Conservation (phyloP, 495 filamentous ascomycete species). For the Gamarada debralockiae region DNA sequence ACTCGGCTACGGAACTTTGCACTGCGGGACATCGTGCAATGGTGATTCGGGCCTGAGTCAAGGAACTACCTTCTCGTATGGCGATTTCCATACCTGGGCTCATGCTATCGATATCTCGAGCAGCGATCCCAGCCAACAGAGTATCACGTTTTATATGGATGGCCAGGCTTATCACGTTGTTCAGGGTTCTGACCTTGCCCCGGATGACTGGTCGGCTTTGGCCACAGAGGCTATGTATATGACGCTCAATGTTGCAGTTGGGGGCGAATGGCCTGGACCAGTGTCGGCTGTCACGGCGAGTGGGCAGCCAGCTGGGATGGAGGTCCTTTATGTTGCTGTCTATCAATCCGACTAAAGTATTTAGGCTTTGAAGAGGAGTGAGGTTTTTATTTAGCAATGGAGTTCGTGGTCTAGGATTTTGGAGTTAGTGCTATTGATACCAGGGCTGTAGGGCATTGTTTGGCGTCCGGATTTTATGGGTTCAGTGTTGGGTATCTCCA, state of each 20-base stretch:
- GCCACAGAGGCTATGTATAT: slow-evolving; percentile 36
- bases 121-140: slow-evolving; percentile 36
- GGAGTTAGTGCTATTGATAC: too few relatives aligned
- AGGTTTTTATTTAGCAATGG: too few relatives aligned
- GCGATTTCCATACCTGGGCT: slow-evolving; percentile 44
- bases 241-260: slow-evolving; percentile 49
- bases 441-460: too few relatives aligned
- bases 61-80: slow-evolving; percentile 30
- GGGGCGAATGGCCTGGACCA: slow-evolving; percentile 35
- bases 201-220: slow-evolving; percentile 35
- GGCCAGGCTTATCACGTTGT: slow-evolving; percentile 37
- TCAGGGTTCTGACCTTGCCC: slow-evolving; percentile 31
- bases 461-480: too few relatives aligned
- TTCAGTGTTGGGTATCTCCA: too few relatives aligned
- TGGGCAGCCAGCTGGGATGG: slow-evolving; percentile 15
- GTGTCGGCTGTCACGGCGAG: slow-evolving; percentile 7
- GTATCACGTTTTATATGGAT: slow-evolving; percentile 45
- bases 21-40: slow-evolving; percentile 44
- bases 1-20: slow-evolving; percentile 41
- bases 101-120: slow-evolving; percentile 39
- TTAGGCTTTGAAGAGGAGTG: too few relatives aligned
- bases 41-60: slow-evolving; percentile 38
- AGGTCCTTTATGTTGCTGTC: slow-evolving; percentile 19
- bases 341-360: too few relatives aligned
- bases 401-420: too few relatives aligned